Conservation (phyloP, 345 rosid genomes). For the Clarkia xantiana region DNA sequence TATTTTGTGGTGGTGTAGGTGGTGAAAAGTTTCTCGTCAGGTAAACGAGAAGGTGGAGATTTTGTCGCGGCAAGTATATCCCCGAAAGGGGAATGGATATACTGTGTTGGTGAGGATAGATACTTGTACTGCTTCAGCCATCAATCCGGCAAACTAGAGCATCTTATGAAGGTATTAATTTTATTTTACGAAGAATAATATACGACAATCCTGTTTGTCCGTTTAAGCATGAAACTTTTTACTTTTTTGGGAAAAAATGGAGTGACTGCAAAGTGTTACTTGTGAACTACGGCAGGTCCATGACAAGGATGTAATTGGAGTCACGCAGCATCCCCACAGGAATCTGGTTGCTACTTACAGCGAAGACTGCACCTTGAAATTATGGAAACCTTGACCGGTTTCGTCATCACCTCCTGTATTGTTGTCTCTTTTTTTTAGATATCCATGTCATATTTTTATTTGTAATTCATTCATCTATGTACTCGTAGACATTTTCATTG, state of each 20-base stretch:
- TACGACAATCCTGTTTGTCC: too few relatives aligned
- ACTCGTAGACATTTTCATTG: too few relatives aligned
- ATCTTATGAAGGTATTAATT: conserved; percentile 70
- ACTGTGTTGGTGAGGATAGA: conserved; percentile 92
- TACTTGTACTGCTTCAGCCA: conserved; percentile 86
- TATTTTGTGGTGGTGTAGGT: conserved; percentile 38
- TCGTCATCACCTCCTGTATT: too few relatives aligned
- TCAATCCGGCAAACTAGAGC: conserved; percentile 86
- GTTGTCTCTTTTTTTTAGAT: too few relatives aligned
- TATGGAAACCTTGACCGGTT: conserved; percentile 57
- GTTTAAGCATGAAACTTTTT: too few relatives aligned
- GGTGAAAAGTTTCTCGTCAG: conserved; percentile 95
- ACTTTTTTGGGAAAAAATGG: too few relatives aligned
- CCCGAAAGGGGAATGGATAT: conserved; percentile 96
- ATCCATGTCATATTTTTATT: too few relatives aligned
- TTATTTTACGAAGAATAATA: too few relatives aligned
- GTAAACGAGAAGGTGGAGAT: conserved; percentile 96
- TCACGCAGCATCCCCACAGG: conserved; percentile 75
- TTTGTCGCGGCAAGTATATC: conserved; percentile 85
- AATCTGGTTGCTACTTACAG: conserved; percentile 66
- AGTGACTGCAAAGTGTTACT: too few relatives aligned
- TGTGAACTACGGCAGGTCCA: conserved; percentile 45
- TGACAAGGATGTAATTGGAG: conserved; percentile 77
- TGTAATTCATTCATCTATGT: too few relatives aligned
- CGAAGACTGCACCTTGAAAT: conserved; percentile 64